Evolutionary conservation across 306 rosid genomes (phyloP).

Genomic region (Vigna unguiculata): DNA sequence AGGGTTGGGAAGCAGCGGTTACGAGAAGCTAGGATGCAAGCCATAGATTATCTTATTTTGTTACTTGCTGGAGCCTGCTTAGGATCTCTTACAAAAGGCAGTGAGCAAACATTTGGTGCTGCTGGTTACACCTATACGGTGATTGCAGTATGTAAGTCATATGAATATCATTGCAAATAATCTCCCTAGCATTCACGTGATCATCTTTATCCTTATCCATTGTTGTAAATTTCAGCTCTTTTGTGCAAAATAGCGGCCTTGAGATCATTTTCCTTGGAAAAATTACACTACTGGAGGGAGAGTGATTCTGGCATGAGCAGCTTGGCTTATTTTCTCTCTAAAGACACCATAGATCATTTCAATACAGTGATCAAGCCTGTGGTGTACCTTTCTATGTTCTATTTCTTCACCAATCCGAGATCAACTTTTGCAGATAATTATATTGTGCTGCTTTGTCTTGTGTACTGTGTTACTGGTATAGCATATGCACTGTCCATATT

Average conservation of each 20-base stretch:
- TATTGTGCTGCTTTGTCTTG: conserved; percentile 76
- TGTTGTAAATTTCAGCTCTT: conserved; percentile 74
- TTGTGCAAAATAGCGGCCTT: conserved; percentile 92
- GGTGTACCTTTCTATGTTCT: conserved; percentile 92
- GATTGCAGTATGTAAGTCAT: conserved; percentile 90
- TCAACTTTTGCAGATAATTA: conserved; percentile 87
- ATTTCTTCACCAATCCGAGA: conserved; percentile 91
- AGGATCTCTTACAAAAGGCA: conserved; percentile 74
- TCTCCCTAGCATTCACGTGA: conserved; percentile 29
- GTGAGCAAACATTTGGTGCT: conserved; percentile 81
- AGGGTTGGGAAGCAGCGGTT: conserved; percentile 90
- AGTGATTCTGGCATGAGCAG: conserved; percentile 93
- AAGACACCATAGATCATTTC: conserved; percentile 90
- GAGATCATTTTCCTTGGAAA: conserved; percentile 90
- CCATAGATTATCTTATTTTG: conserved; percentile 87
- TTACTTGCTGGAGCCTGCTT: conserved; percentile 97
- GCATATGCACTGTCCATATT: conserved; percentile 82
- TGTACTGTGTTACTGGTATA: conserved; percentile 94
- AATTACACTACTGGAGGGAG: conserved; percentile 87
- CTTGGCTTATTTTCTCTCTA: conserved; percentile 95
- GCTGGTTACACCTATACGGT: conserved; percentile 79
- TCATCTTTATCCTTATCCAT: conserved; percentile 32
- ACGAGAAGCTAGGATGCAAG: conserved; percentile 84
- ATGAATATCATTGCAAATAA: conserved; percentile 18
- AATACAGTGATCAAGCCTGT: conserved; percentile 84